A percentile compares a stretch with the other conserved stretches of the same genome.
phyloP scores from a whole-genome alignment of 306 rosid species.

The Ochetophila trinervis region DNA sequence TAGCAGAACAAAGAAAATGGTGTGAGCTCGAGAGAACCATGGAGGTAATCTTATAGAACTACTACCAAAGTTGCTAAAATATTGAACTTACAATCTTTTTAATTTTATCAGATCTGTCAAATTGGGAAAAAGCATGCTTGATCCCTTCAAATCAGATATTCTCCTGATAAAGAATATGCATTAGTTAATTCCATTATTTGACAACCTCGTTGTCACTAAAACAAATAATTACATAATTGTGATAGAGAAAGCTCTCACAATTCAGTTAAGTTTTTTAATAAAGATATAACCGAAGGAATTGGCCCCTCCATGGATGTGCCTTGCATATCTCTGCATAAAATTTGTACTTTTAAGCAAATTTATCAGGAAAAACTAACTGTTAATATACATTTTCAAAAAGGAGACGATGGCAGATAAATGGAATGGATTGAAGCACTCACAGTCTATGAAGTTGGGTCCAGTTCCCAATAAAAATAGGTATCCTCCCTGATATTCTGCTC shows the following conservation, averaged over 20 bases:
- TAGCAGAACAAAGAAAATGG: conserved; percentile 14
- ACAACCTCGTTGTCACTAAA: not conserved
- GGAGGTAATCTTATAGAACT: not conserved
- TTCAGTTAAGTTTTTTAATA: conserved; percentile 32
- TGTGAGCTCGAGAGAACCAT: not conserved
- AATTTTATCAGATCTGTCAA: conserved; percentile 37
- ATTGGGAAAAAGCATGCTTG: conserved; percentile 49
- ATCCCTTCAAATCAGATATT: conserved; percentile 63
- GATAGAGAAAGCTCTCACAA: conserved; percentile 43
- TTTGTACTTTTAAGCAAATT: not conserved
- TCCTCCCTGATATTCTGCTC: conserved; percentile 48
- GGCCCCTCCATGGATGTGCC: conserved; percentile 81
- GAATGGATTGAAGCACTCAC: conserved; percentile 42
- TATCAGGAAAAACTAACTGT: not conserved
- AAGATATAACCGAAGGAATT: conserved; percentile 48
- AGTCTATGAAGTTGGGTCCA: conserved; percentile 49
- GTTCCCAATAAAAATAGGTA: conserved; percentile 65
- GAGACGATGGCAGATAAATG: not conserved
- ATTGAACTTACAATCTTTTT: conserved; percentile 44
- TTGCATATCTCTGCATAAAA: conserved; percentile 54
- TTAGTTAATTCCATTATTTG: conserved; percentile 14
- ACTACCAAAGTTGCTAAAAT: not conserved
- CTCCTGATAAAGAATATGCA: conserved; percentile 47
- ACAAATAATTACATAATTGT: conserved; percentile 4
- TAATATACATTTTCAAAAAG: not conserved